phyloP scores from a whole-genome alignment of 345 rosid genomes.

The Acer campestre region DNA sequence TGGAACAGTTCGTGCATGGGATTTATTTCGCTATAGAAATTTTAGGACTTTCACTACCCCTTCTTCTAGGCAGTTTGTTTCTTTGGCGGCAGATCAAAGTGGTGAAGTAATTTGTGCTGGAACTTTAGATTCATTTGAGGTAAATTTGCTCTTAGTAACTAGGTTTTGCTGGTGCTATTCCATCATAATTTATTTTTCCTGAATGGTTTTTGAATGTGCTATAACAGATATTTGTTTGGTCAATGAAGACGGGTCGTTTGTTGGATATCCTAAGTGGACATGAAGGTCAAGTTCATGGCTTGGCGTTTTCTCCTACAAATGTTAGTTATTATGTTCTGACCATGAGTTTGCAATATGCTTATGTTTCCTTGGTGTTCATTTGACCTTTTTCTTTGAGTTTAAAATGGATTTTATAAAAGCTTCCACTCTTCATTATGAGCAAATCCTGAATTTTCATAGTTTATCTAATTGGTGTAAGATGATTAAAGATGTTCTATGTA shows the following conservation, averaged over 20 bases:
- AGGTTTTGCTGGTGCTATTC: background rate
- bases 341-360: background rate
- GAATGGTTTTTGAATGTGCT: conserved; percentile 9
- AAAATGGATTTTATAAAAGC: background rate
- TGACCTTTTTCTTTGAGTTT: background rate
- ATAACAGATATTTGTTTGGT: conserved; percentile 90
- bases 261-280: conserved; percentile 93
- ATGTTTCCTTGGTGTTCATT: conserved; percentile 12
- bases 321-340: conserved; percentile 48
- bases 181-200: conserved; percentile 11
- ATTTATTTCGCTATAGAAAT: conserved; percentile 86
- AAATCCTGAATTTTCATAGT: background rate
- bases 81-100: conserved; percentile 89
- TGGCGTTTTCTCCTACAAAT: conserved; percentile 81
- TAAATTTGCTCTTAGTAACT: conserved; percentile 21
- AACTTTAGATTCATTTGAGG: conserved; percentile 95
- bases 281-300: conserved; percentile 97
- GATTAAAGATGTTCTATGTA: background rate
- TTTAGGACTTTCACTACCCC: conserved; percentile 96
- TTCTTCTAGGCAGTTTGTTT: conserved; percentile 90
- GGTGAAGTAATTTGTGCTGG: conserved; percentile 99
- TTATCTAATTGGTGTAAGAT: background rate
- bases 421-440: conserved; percentile 3
- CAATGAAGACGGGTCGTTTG: conserved; percentile 96
- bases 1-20: conserved; percentile 99